These are phyloP conservation scores for Cytospora schulzeri DNA, from an alignment of 2,329 filamentous ascomycete species.

Conservation along the genomic window DNA sequence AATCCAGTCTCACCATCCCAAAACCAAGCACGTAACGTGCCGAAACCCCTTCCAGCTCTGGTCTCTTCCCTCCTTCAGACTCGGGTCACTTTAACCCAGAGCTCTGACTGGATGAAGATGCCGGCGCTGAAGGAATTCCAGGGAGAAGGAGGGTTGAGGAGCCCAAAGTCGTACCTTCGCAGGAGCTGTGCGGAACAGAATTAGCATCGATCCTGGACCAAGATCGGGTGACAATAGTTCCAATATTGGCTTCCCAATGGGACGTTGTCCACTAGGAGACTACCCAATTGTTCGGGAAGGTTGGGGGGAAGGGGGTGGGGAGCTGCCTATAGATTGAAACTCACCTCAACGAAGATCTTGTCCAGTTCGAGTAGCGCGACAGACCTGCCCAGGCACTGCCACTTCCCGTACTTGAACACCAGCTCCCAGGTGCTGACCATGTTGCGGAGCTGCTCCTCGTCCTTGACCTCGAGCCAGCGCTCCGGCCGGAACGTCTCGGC, in stretches of 20 bases:
- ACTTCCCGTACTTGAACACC: constrained; percentile 47
- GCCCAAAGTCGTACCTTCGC: constrained; percentile 33
- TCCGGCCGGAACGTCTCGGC: constrained; percentile 49
- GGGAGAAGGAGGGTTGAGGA: constrained; percentile 32
- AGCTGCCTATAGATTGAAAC: constrained; percentile 20
- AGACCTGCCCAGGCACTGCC: constrained; percentile 48
- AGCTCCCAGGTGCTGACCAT: constrained; percentile 46
- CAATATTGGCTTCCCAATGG: background rate
- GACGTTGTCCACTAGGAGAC: background rate
- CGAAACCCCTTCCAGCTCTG: background rate
- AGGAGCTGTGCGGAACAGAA: constrained; percentile 24
- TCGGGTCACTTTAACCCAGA: constrained; percentile 34
- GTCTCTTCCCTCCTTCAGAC: constrained; percentile 1
- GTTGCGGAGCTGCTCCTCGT: constrained; percentile 35
- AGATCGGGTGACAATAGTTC: background rate
- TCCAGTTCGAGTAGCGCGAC: constrained; percentile 49
- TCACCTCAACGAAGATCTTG: constrained; percentile 48
- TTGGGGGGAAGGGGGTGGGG: background rate
- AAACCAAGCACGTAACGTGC: background rate
- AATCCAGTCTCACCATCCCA: background rate
- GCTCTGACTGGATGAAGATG: constrained; percentile 35
- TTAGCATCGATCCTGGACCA: constrained; percentile 3
- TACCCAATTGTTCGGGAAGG: no score
- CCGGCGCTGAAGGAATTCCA: constrained; percentile 34
- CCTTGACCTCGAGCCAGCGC: constrained; percentile 48